phyloP scores from a whole-genome alignment of 257 asterid species.

The Fraxinus pennsylvanica region DNA sequence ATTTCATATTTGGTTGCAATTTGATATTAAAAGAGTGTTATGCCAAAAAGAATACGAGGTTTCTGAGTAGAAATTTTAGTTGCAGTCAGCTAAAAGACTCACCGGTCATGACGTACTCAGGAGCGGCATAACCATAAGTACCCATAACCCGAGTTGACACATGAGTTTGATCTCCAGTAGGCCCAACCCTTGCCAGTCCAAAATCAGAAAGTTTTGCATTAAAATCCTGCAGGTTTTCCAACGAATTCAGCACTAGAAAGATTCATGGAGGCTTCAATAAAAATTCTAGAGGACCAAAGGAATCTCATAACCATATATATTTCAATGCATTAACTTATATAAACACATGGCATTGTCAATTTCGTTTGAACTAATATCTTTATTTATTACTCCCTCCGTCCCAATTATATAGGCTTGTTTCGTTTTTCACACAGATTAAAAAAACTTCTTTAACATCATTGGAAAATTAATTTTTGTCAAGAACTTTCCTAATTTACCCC shows the following conservation, averaged over 20 bases:
- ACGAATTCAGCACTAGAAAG: slow-evolving; percentile 1
- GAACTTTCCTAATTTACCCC: too few species aligned
- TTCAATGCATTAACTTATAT: not conserved
- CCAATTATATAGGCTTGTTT: too few species aligned
- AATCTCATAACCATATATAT: slow-evolving; percentile 4
- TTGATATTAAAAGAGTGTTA: not conserved
- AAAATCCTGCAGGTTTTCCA: slow-evolving; percentile 58
- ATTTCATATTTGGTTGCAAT: not conserved
- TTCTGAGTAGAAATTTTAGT: slow-evolving; percentile 3
- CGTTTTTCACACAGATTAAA: too few species aligned
- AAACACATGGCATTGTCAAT: not conserved
- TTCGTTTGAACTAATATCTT: slow-evolving; percentile 11
- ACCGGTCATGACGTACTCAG: slow-evolving; percentile 99
- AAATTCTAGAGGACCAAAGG: slow-evolving; percentile 4
- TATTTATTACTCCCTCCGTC: not conserved
- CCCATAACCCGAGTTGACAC: slow-evolving; percentile 99
- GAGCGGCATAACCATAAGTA: slow-evolving; percentile 96
- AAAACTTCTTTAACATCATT: too few species aligned
- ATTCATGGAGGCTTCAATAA: not conserved
- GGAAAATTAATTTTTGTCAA: too few species aligned
- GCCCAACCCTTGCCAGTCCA: slow-evolving; percentile 94
- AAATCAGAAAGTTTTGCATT: slow-evolving; percentile 95
- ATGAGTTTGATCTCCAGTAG: slow-evolving; percentile 96
- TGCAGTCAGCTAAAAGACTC: slow-evolving; percentile 32
- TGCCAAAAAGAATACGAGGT: not conserved